phyloP scores from a whole-genome alignment of 805 yeast genomes.

The Nakazawaea wyomingensis region DNA sequence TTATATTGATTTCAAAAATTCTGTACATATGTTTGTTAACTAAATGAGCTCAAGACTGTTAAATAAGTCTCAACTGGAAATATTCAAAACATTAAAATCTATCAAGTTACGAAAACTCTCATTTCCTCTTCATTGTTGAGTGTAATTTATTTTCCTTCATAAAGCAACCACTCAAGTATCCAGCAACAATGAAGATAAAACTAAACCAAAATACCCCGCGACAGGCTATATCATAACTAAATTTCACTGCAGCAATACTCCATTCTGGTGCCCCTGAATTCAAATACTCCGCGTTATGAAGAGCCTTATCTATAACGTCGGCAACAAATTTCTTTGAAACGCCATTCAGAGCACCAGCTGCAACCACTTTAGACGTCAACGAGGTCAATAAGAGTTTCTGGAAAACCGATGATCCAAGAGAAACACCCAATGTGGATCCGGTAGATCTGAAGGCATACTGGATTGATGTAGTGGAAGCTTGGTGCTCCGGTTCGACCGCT shows the following conservation, averaged over 20 bases:
- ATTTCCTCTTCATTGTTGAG: slow-evolving; percentile 43
- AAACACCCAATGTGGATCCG: slow-evolving; percentile 61
- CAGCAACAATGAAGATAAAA: slow-evolving; percentile 32
- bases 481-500: slow-evolving; percentile 62
- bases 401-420: slow-evolving; percentile 61
- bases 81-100: too few species aligned
- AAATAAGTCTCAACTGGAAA: too few species aligned
- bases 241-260: slow-evolving; percentile 40
- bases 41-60: too few species aligned
- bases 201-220: slow-evolving; percentile 50
- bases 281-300: slow-evolving; percentile 52
- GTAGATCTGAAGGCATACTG: slow-evolving; percentile 63
- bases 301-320: slow-evolving; percentile 44
- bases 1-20: too few species aligned
- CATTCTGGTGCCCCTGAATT: slow-evolving; percentile 46
- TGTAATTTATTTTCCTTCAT: slow-evolving; percentile 58
- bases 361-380: slow-evolving; percentile 27
- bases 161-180: slow-evolving; percentile 36
- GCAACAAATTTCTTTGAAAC: slow-evolving; percentile 34
- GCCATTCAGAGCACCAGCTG: slow-evolving; percentile 24
- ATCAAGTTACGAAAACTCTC: too few species aligned
- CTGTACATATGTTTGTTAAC: too few species aligned
- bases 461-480: slow-evolving; percentile 63
- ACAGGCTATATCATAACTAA: slow-evolving; percentile 47
- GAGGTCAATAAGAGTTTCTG: slow-evolving; percentile 34